Evolutionary conservation across 2,329 filamentous ascomycete species (phyloP).

Genomic region (Alternaria alternata): DNA sequence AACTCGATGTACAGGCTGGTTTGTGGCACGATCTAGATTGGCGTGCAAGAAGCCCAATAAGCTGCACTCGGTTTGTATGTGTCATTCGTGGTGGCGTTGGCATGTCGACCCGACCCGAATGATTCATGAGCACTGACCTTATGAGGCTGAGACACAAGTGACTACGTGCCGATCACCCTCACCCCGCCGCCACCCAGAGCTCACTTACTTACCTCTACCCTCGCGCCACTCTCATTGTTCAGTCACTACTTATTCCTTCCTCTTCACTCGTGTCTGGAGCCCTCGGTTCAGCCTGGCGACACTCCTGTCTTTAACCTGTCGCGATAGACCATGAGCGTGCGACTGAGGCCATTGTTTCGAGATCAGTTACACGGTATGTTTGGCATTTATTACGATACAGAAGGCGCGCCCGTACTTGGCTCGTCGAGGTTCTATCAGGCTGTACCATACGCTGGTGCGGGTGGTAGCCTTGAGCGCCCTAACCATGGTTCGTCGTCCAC

Average conservation of each 20-base stretch:
- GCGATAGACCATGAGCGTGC: constrained; percentile 42
- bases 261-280: constrained; percentile 10
- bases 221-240: constrained; percentile 13
- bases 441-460: not conserved
- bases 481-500: constrained; percentile 7
- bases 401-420: not conserved
- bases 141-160: constrained; percentile 21
- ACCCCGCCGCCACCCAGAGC: constrained; percentile 22
- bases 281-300: constrained; percentile 21
- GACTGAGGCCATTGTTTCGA: constrained; percentile 40
- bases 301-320: constrained; percentile 12
- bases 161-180: constrained; percentile 15
- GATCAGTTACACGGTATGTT: constrained; percentile 39
- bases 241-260: constrained; percentile 11
- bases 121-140: constrained; percentile 17
- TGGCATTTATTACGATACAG: constrained; percentile 13
- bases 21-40: not conserved
- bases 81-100: constrained; percentile 17
- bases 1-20: constrained; percentile 14
- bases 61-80: not conserved
- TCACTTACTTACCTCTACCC: constrained; percentile 15
- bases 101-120: constrained; percentile 21
- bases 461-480: not conserved
- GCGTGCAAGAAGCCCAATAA: not conserved
- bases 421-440: not conserved